Evolutionary conservation across 2,329 filamentous ascomycete species (phyloP), one percentile per base, ranked within the genome.

Genomic region (Xylariaceae sp.): DNA sequence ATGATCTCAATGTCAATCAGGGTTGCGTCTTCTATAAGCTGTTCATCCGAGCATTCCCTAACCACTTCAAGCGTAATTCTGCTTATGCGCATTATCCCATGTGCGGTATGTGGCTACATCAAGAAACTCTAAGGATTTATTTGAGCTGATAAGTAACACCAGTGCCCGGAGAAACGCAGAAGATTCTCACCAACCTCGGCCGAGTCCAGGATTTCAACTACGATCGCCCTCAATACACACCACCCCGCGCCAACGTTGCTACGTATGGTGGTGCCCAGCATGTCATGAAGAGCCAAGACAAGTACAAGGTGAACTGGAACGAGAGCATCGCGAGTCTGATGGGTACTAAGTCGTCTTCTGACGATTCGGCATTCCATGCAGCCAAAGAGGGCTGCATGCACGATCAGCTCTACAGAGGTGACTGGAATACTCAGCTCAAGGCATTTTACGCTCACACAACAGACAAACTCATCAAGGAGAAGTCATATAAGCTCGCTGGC

Each of bases 1-100:
- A 86, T 50, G 88, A 95, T 60, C 71, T 85, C 18, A 82, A 80
- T 53, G 71, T 93, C 58, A 88, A 94, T 69, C 86, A 94, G 65
- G 90, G 90, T 43, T 90, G 87, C 60, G 83, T 91, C 12, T 89
- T 93, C 70, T 91, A 92, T 76, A 95, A 94, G 74, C 78, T 95
- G 34, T 87, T 92, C 66, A 75, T 89, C 34, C 81, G 87, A 5
- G 88, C 89, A 0, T 90, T 95, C 75, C 90, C 90, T 1, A 79
- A 88, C 58, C 87, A 90, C 71, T 93, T 92, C 77, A 83, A 82
- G 66, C 71, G 77, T 17, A 86, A 94, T 72, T 91, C 87, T 0
- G 83, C 92, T 49, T 95, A 93, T 58, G 89, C 88, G 0, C 88
- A 92, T 65, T 91, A 87, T 64, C 88, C 85, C n/a, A 83, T 83